These are phyloP conservation scores for Amanita polypyramis DNA, from an alignment of 768 basidiomycete species.

Conservation along the genomic window DNA sequence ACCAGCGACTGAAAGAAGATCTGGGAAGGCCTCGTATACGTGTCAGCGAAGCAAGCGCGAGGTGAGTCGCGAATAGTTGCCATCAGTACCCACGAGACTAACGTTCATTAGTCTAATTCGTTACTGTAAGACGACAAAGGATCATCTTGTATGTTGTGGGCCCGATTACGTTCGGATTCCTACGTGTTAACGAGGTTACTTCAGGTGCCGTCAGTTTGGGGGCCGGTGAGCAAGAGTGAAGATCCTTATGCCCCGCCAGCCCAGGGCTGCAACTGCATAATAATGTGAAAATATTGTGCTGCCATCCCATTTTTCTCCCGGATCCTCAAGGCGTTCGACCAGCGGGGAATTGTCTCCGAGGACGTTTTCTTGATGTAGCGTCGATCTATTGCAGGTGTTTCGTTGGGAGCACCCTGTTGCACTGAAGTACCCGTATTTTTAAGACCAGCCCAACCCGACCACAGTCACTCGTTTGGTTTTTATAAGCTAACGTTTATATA, in stretches of 20 bases:
- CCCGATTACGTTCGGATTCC: conserved; percentile 4
- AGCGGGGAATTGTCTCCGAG: conserved; percentile 2
- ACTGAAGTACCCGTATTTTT: conserved; percentile 15
- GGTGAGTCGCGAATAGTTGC: conserved; percentile 34
- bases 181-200: conserved; percentile 9
- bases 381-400: neutral
- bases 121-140: conserved; percentile 90
- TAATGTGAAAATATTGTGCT: conserved; percentile 42
- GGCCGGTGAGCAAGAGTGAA: conserved; percentile 77
- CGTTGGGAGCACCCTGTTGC: neutral
- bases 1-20: conserved; percentile 84
- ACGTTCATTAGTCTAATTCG: conserved; percentile 62
- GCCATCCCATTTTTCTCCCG: neutral
- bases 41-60: conserved; percentile 86
- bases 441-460: conserved; percentile 13
- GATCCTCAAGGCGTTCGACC: neutral
- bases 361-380: neutral
- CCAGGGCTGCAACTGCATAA: conserved; percentile 57
- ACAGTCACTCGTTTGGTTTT: conserved; percentile 7
- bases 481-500: conserved; percentile 1
- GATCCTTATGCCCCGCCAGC: conserved; percentile 88
- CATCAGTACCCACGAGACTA: conserved; percentile 3
- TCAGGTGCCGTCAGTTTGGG: conserved; percentile 92
- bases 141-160: conserved; percentile 60
- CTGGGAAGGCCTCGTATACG: conserved; percentile 79